Percentiles rank a stretch among this genome's conserved stretches.
Evolutionary conservation across 768 basidiomycete species (phyloP).

Genomic region (Kwoniella bestiolae): DNA sequence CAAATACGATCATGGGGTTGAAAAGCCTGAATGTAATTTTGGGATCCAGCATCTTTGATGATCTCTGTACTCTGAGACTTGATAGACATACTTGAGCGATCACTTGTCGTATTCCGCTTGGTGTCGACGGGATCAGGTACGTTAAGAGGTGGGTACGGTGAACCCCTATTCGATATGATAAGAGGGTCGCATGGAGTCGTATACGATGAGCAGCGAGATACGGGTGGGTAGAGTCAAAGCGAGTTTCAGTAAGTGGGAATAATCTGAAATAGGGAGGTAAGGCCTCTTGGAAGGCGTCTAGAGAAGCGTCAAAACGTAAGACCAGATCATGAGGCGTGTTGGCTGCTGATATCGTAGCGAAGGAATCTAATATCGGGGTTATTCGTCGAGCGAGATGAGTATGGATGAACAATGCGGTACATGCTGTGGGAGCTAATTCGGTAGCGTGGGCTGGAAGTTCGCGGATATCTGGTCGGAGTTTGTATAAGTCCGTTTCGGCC

Average conservation of each 20-base stretch:
- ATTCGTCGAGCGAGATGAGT: constrained; percentile 44
- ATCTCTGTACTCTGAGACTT: constrained; percentile 39
- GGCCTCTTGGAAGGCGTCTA: constrained; percentile 46
- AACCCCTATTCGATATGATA: constrained; percentile 39
- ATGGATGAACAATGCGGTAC: constrained; percentile 45
- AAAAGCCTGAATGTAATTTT: constrained; percentile 45
- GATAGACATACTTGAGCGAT: constrained; percentile 39
- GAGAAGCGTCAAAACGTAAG: constrained; percentile 40
- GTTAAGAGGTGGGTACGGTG: constrained; percentile 42
- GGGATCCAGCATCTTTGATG: constrained; percentile 41
- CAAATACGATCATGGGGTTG: constrained; percentile 41
- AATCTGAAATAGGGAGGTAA: constrained; percentile 44
- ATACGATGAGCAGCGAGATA: constrained; percentile 44
- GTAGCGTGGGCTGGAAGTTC: constrained; percentile 39
- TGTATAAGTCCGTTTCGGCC: constrained; percentile 41
- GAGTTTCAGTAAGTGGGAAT: constrained; percentile 42
- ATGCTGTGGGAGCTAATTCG: constrained; percentile 38
- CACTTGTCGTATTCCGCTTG: constrained; percentile 29
- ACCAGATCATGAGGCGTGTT: constrained; percentile 43
- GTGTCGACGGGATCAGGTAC: constrained; percentile 37
- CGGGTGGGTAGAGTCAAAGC: constrained; percentile 35
- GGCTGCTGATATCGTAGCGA: constrained; percentile 40
- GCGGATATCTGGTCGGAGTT: constrained; percentile 27
- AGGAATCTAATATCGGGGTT: constrained; percentile 47
- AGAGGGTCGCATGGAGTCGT: constrained; percentile 38